Evolutionary conservation across 495 filamentous ascomycete genomes (phyloP).

Genomic region (Annulohypoxylon moriforme): DNA sequence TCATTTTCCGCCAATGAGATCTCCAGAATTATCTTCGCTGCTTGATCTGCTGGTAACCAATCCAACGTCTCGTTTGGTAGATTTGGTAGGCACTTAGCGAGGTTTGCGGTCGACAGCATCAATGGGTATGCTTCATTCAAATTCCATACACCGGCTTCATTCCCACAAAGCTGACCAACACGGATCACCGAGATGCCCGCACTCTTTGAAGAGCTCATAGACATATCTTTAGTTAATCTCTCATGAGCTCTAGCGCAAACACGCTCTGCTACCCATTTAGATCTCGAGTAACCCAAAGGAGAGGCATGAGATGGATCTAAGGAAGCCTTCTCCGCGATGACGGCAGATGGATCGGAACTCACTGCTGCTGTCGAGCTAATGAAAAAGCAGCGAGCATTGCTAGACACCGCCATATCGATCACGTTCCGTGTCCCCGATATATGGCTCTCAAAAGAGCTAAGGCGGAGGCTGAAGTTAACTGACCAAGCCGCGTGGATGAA

Average conservation of each 20-base stretch:
- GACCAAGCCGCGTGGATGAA: constrained; percentile 74
- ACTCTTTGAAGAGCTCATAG: constrained; percentile 30
- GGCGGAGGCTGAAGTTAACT: constrained; percentile 72
- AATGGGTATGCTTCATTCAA: constrained; percentile 65
- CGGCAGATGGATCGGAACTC: constrained; percentile 39
- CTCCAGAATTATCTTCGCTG: constrained; percentile 61
- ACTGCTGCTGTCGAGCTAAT: constrained; percentile 62
- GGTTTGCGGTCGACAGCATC: constrained; percentile 63
- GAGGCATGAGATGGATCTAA: constrained; percentile 61
- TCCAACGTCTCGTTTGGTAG: constrained; percentile 55
- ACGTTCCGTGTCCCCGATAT: constrained; percentile 64
- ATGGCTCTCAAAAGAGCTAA: constrained; percentile 65
- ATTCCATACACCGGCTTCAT: constrained; percentile 66
- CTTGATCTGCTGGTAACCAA: constrained; percentile 70
- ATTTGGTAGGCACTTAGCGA: constrained; percentile 63
- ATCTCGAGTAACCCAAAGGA: constrained; percentile 66
- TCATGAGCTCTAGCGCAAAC: constrained; percentile 56
- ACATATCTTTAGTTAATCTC: background rate
- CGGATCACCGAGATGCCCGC: constrained; percentile 62
- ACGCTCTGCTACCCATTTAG: constrained; percentile 67
- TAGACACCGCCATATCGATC: constrained; percentile 62
- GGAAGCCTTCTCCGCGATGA: constrained; percentile 63
- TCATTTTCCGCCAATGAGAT: constrained; percentile 41
- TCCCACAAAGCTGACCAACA: constrained; percentile 70
- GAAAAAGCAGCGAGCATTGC: constrained; percentile 61